A percentile compares a stretch with the other conserved stretches of the same genome.
Evolutionary conservation across 78 protist species (phyloP).

Genomic region (Chrysochromulina tobinii): DNA sequence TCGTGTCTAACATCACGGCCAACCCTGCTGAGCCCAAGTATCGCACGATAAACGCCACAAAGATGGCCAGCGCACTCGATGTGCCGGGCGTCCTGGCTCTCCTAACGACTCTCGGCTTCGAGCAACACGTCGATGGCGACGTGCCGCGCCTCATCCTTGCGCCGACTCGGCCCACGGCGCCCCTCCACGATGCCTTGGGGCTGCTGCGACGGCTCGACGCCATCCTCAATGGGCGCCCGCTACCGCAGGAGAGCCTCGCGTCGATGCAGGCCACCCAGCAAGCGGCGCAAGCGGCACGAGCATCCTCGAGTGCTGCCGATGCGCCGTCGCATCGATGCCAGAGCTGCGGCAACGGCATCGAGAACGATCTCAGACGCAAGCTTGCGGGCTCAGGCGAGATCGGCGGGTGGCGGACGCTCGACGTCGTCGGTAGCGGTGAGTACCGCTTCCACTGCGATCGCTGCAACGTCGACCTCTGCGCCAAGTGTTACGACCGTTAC

Average conservation of each 20-base stretch:
- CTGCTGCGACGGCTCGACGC: not conserved
- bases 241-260: not conserved
- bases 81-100: not conserved
- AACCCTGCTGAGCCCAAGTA: not conserved
- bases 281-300: not conserved
- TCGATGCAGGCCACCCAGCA: not conserved
- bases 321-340: not conserved
- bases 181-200: not conserved
- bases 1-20: not conserved
- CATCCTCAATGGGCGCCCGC: not conserved
- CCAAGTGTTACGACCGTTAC: not conserved
- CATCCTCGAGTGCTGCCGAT: not conserved
- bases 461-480: not conserved
- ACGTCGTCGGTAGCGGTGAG: not conserved
- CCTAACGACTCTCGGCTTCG: not conserved
- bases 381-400: not conserved
- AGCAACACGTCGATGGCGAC: not conserved
- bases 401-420: not conserved
- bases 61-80: not conserved
- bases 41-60: not conserved
- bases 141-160: not conserved
- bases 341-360: not conserved
- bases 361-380: not conserved
- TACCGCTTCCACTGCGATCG: slow-evolving; percentile 8
- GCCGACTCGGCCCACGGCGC: not conserved